phyloP scores from a whole-genome alignment of 306 rosid species.

The Astragalus glycyphyllos region DNA sequence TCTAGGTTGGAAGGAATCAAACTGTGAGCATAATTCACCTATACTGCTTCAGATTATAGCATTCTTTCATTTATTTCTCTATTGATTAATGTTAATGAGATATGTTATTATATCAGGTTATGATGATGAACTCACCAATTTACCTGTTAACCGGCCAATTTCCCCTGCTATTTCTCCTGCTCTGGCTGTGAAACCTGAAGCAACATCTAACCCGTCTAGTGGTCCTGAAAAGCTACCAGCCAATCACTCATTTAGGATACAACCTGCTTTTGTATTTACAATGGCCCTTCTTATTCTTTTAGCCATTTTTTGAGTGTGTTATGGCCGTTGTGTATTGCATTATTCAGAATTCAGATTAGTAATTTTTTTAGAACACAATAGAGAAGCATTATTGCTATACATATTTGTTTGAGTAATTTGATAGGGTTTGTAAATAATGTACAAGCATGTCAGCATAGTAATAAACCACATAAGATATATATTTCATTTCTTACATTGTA shows the following conservation, averaged over 20 bases:
- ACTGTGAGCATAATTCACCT: conserved; percentile 64
- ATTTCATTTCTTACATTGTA: conserved; percentile 24
- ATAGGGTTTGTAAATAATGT: conserved; percentile 53
- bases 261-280: conserved; percentile 42
- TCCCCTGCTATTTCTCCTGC: conserved; percentile 57
- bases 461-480: conserved; percentile 19
- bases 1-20: conserved; percentile 74
- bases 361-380: conserved; percentile 23
- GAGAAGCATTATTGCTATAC: conserved; percentile 42
- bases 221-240: conserved; percentile 34
- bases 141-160: conserved; percentile 44
- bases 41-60: conserved; percentile 4
- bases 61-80: neutral
- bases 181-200: conserved; percentile 53
- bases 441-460: conserved; percentile 16
- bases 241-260: conserved; percentile 48
- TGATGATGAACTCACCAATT: conserved; percentile 43
- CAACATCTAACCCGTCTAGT: conserved; percentile 47
- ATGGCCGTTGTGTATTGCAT: conserved; percentile 35
- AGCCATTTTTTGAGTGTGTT: conserved; percentile 53
- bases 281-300: conserved; percentile 47
- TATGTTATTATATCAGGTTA: conserved; percentile 59
- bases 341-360: conserved; percentile 37
- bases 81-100: conserved; percentile 13
- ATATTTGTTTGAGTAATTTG: conserved; percentile 34